Conservation (phyloP, 2,329 filamentous ascomycete species). For the Cordyceps cicadae region DNA sequence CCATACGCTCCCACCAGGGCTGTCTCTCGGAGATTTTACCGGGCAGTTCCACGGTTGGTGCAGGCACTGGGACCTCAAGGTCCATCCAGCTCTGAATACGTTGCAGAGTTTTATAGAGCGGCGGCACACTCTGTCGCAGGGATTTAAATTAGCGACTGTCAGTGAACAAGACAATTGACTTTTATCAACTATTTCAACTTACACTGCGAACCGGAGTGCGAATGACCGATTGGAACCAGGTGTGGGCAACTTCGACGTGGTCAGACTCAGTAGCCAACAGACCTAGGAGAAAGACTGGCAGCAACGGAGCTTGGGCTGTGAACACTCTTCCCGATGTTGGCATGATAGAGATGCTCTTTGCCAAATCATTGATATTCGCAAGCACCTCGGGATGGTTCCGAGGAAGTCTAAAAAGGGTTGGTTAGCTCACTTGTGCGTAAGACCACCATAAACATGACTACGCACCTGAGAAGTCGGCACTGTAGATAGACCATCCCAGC, state of each 20-base stretch:
- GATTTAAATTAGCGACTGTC: constrained; percentile 12
- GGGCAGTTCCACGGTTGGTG: constrained; percentile 13
- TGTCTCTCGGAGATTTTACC: constrained; percentile 22
- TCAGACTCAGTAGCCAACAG: constrained; percentile 23
- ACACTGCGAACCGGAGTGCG: constrained; percentile 31
- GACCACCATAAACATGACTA: neutral
- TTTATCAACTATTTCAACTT: constrained; percentile 16
- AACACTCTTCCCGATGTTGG: constrained; percentile 33
- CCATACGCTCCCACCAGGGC: constrained; percentile 34
- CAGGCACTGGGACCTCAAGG: constrained; percentile 17
- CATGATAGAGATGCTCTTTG: constrained; percentile 31
- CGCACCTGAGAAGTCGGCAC: constrained; percentile 30
- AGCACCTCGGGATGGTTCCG: constrained; percentile 29
- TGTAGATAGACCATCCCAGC: constrained; percentile 31
- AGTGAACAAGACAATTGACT: neutral
- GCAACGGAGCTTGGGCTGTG: constrained; percentile 33
- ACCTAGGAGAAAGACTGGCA: constrained; percentile 34
- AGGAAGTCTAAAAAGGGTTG: constrained; percentile 24
- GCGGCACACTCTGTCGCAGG: constrained; percentile 30
- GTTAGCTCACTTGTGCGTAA: neutral
- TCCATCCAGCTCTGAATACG: constrained; percentile 30
- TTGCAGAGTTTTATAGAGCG: constrained; percentile 25
- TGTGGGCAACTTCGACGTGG: constrained; percentile 22
- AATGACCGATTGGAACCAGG: constrained; percentile 31
- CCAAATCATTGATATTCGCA: constrained; percentile 24